Percentiles rank a stretch among this genome's conserved stretches.
Conservation (phyloP, 169 alveolate genomes). For the Plasmodium gonderi region DNA sequence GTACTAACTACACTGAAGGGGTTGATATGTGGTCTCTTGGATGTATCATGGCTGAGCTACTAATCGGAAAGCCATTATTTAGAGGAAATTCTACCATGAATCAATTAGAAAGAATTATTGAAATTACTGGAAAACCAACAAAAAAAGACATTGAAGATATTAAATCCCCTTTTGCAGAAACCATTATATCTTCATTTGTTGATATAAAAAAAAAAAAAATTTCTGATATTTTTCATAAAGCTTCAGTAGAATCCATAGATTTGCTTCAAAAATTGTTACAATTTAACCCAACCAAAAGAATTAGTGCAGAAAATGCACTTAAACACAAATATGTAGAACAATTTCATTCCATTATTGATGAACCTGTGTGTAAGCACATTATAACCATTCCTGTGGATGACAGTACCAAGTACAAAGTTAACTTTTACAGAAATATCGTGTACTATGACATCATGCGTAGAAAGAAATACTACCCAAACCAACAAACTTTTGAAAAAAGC, state of each 20-base stretch:
- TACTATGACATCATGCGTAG: conserved; percentile 87
- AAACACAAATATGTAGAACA: conserved; percentile 86
- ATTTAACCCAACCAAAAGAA: conserved; percentile 86
- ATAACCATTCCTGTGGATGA: conserved; percentile 91
- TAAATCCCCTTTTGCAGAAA: conserved; percentile 89
- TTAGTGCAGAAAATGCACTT: conserved; percentile 89
- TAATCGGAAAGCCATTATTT: conserved; percentile 96
- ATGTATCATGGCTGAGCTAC: conserved; percentile 97
- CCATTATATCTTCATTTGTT: conserved; percentile 79
- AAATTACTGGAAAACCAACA: conserved; percentile 95
- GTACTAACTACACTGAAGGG: conserved; percentile 98
- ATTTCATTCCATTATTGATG: conserved; percentile 90
- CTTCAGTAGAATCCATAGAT: conserved; percentile 81
- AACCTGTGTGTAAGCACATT: conserved; percentile 86
- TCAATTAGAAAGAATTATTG: conserved; percentile 93
- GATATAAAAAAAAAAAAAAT: conserved; percentile 71
- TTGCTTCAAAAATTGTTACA: conserved; percentile 84
- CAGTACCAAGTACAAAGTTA: conserved; percentile 87
- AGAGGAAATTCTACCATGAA: conserved; percentile 99
- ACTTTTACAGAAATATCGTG: conserved; percentile 89
- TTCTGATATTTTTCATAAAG: conserved; percentile 63
- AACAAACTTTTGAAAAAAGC: not conserved
- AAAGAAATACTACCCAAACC: conserved; percentile 35
- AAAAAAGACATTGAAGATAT: conserved; percentile 92
- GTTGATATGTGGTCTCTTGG: conserved; percentile 99